Base-by-base conservation (phyloP, 2,329 filamentous ascomycete genomes). In the Talaromyces sp. region DNA sequence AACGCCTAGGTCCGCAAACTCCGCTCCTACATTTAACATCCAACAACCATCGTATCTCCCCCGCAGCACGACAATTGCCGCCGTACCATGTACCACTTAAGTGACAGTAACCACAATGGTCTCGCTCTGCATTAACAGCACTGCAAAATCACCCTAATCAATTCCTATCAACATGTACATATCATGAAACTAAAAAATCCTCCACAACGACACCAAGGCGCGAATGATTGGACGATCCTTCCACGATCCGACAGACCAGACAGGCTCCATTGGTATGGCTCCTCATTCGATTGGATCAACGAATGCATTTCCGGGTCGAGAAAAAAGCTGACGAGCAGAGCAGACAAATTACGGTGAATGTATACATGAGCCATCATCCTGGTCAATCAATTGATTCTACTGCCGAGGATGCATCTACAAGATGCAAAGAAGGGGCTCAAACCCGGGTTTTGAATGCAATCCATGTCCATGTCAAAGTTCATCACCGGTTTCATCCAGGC, bases 51-150 rank as follows among this genome's bases (percentile, higher is more conserved):
- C 64, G 63, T 36, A 17, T 51, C 22, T 51, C 69, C 70, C 74
- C 73, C 73, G 73, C 73, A 72, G 70, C 67, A 64, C 63, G 67
- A 38, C 63, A 67, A 67, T 66, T 67, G 61, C 62, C 67, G 64
- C 61, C 54, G 63, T 51, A 43, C 49, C 27, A 56, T 27, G 27
- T 38, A 38, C 29, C 47, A 51, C 43, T 29, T 27, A 47, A 22
- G 43, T 47, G 43, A 31, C 43, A n/a, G 49, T 53, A 53, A 54
- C 59, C 59, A 62, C 29, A 62, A 51, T 49, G 11, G 43, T 36
- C 43, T 40, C 31, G 5, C 34, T 62, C 27, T 62, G 43, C 49
- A 54, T 49, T 56, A 56, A 56, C 51, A 11, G 5, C 51, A 29
- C 17, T 31, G 7, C 11, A 34, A 38, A 25, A 15, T 36, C 31